These are phyloP conservation scores for Aspergillus proliferans DNA, from an alignment of 2,329 filamentous ascomycete genomes.

Conservation along the genomic window DNA sequence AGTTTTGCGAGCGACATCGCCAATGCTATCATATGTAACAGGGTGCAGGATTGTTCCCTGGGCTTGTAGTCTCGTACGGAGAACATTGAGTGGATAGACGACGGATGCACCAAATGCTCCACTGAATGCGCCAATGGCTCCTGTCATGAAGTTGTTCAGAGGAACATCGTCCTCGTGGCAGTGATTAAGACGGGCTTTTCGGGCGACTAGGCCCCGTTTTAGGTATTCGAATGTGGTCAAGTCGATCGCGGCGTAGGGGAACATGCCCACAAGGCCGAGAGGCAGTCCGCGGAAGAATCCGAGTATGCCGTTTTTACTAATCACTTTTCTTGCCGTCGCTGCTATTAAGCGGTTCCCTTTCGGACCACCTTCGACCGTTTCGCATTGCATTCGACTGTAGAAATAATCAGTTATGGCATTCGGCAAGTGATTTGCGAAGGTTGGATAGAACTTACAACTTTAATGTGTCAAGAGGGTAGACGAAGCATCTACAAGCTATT, in stretches of 20 bases:
- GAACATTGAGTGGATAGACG: constrained; percentile 90
- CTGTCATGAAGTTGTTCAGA: constrained; percentile 76
- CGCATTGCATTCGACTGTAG: constrained; percentile 78
- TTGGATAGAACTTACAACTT: constrained; percentile 47
- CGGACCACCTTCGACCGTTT: constrained; percentile 78
- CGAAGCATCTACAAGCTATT: constrained; percentile 58
- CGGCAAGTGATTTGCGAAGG: background rate
- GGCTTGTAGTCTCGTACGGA: constrained; percentile 85
- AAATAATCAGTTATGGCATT: constrained; percentile 5
- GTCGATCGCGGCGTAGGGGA: constrained; percentile 95
- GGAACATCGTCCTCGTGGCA: constrained; percentile 77
- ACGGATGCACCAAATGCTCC: constrained; percentile 88
- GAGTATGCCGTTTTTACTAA: constrained; percentile 63
- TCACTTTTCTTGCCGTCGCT: constrained; percentile 82
- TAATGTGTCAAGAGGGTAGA: constrained; percentile 79
- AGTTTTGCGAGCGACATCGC: constrained; percentile 81
- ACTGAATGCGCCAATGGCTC: constrained; percentile 81
- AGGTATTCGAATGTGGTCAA: constrained; percentile 92
- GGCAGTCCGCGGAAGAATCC: constrained; percentile 87
- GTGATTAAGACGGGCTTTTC: constrained; percentile 62
- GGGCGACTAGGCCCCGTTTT: constrained; percentile 65
- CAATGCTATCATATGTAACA: constrained; percentile 81
- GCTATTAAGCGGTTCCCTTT: constrained; percentile 76
- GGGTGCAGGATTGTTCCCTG: constrained; percentile 92
- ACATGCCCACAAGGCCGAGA: constrained; percentile 93